Evolutionary conservation across 1,139 yeast genomes (phyloP), one percentile per base, ranked within the genome.

Genomic region (Scheffersomyces parashehatae): DNA sequence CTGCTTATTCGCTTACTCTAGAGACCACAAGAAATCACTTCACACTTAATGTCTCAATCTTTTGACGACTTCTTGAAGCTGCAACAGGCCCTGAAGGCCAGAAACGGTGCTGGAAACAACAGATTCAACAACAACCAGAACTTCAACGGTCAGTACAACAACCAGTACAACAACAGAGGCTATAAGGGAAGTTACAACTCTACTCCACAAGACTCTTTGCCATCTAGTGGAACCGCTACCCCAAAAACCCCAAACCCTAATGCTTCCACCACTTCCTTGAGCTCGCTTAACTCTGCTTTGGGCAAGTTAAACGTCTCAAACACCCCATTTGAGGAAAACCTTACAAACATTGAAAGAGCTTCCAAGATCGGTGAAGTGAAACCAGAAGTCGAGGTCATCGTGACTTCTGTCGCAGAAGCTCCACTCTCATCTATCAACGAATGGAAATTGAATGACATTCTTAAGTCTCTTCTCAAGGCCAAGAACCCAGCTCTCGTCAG

Each of bases 401-500:
- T 82, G 7, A 79, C 73, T 38, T 60, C 64, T 41, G 65, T 85
- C 39, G 60, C 64, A 24, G 70, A 69, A 30, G 49, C 54, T 10
- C 65, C 75, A n/a, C 68, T 78, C 41, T 52, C 69, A 7, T 66
- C 79, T 5, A 74, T 89, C 33, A 68, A 72, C 40, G 85, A 81
- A 11, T 89, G 91, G 89, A 78, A 81, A 41, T 52, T 91, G 26
- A 60, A 66, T 28, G 89, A 84, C 20, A 78, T 86, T 36, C 55
- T 88, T 43, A 73, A 80, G 49, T 79, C 89, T 30, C 73, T 91
- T 44, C 62, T 81, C 41, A 89, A 87, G 61, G 81, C 88, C 34
- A 91, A 90, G 62, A 85, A 83, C 60, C 72, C 90, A 4, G 71
- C 89, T 8, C 64, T 88, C 44, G 78, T 85, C 35, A 82, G 95